A percentile compares a stretch with the other conserved stretches of the same genome.
Conservation (phyloP, 2,329 filamentous ascomycete genomes). For the Dactylellina sp. region DNA sequence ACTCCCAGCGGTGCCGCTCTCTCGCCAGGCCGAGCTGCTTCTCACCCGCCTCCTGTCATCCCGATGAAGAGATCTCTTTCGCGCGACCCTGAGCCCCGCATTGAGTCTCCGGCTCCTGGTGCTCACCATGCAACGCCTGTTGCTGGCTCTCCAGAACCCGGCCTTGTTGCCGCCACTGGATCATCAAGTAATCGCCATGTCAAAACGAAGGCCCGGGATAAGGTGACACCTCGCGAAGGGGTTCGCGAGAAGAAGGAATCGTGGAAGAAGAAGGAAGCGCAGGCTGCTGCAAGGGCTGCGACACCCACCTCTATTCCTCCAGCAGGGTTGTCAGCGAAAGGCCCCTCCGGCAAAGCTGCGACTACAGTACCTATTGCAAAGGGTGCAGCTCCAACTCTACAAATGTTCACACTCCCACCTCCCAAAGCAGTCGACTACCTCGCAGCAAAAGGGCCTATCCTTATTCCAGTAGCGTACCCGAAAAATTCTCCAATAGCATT, state of each 20-base stretch:
- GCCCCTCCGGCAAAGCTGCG: constrained; percentile 9
- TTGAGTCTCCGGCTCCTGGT: constrained; percentile 48
- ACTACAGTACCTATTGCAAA: constrained; percentile 10
- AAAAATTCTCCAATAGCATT: constrained; percentile 66
- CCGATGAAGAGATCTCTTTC: constrained; percentile 55
- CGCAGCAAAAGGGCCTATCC: constrained; percentile 40
- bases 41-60: constrained; percentile 52
- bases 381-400: constrained; percentile 46
- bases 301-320: constrained; percentile 62
- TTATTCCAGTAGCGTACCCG: constrained; percentile 43
- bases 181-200: constrained; percentile 44
- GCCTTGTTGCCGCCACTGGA: constrained; percentile 21
- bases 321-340: constrained; percentile 1
- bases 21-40: constrained; percentile 37
- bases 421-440: constrained; percentile 67
- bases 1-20: constrained; percentile 15
- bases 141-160: constrained; percentile 45
- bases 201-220: constrained; percentile 52
- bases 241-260: constrained; percentile 72
- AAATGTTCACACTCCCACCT: constrained; percentile 57
- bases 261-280: constrained; percentile 76
- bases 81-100: constrained; percentile 47
- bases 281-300: constrained; percentile 63
- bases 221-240: constrained; percentile 51
- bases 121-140: constrained; percentile 50